Base-by-base conservation (phyloP, 805 yeast genomes). In the Wickerhamomyces xylosicus region DNA sequence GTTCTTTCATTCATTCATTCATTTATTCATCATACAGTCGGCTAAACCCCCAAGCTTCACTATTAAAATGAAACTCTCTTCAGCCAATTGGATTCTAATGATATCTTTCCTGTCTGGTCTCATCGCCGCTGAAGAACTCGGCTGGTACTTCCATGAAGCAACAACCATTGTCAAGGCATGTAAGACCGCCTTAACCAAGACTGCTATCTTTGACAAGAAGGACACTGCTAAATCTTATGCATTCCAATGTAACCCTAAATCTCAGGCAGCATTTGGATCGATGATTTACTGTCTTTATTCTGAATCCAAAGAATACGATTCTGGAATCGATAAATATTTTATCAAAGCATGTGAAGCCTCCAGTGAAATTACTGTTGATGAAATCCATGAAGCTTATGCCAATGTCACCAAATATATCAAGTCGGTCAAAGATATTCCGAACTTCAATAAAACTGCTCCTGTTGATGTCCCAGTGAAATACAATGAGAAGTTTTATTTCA, bases 351-450 rank as follows among this genome's bases (percentile, higher is more conserved):
- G 65, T 44, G 39, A 28, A 1, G 41, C 40, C 7, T 41, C 35
- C 11, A 47, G 51, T 11, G 31, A 19, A 3, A 54, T 66, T 37
- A 64, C 73, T 7, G 47, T 45, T 28, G 59, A 53, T 14, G 49
- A 61, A 18, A 58, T 68, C 39, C 44, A 57, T 13, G 53, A 47
- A 1, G 58, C 72, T 2, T 69, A 61, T 41, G 48, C 59, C 3
- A 72, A 72, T 42, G 75, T 73, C n/a, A 64, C 74, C 7, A 35
- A 57, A 8, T 64, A 64, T 49, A 45, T 69, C 40, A 57, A 61
- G 7, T 58, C 64, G 41, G 54, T 61, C 21, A 52, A 60, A 7
- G 31, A 32, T 6, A 38, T 52, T 17, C 48, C 55, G 0, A 64
- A 59, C 29, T 71, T 61, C 52, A 64, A 64, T 47, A 44, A 47